Evolutionary conservation across 306 rosid genomes (phyloP), one percentile per base, ranked within the genome.

Genomic region (Benincasa hispida): DNA sequence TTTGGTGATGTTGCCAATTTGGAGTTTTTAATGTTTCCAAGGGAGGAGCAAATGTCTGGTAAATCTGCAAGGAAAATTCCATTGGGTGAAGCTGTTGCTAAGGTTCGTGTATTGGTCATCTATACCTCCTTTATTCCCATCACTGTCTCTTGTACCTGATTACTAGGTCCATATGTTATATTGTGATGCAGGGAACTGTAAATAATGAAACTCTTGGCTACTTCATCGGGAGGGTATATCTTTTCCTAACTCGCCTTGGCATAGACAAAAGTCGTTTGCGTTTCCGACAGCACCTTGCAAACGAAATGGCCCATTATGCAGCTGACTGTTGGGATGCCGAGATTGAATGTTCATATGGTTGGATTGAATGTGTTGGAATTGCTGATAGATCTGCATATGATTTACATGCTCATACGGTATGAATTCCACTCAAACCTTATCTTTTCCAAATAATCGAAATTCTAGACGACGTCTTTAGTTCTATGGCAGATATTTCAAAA

Each of bases 311-410:
- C 75, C 98, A 94, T 76, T 94, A 94, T 85, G 97, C 98, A 32
- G 92, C 91, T 68, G 98, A 94, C 84, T 94, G 97, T 72, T 94
- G 98, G 98, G 98, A 94, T 87, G 97, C 97, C 24, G 98, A 95
- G 86, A 95, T 95, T 59, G 98, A 92, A 81, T 80, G 92, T 59
- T 92, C 99, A 51, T 92, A 92, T 69, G 98, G 99, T 39, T 95
- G 99, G 99, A 92, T 95, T 45, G 99, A 95, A 79, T 95, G 98
- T 69, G 99, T 95, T 72, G 99, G 99, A 21, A 95, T 95, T 79
- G 99, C 99, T 0, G 99, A 95, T 86, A 90, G 99, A 82, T 95
- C 99, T 81, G 98, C 99, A 42, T 95, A 83, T 81, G 99, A 95
- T 74, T 88, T 95, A 88, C 90, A 79, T 59, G 99, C 98, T 76